Base-by-base conservation (phyloP, 2,329 filamentous ascomycete genomes). In the Talaromyces sp. region DNA sequence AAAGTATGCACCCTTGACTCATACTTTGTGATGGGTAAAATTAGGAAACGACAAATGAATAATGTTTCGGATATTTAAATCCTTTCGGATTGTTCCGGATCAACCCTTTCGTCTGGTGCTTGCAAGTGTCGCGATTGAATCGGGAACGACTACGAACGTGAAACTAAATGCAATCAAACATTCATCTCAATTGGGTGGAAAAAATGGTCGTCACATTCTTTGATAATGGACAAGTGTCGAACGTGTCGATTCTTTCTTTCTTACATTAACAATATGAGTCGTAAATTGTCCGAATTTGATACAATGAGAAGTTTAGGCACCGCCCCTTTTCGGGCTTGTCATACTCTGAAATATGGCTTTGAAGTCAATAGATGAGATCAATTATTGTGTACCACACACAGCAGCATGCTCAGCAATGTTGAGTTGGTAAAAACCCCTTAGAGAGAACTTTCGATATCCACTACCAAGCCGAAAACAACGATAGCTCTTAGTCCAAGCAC, bases 301-400 rank as follows among this genome's bases (percentile, higher is more conserved):
- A 54, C 50, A 37, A 21, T 54, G 50, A 37, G 37, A 52, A 37
- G 28, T 14, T 8, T 23, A 54, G 16, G 11, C n/a, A 23, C 5
- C n/a, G n/a, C 25, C 14, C n/a, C 56, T 7, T 44, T 21, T 58
- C 39, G 25, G 55, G 35, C 55, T 44, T 58, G 56, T 58, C 56
- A 58, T n/a, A 58, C 40, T 35, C 16, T 21, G 31, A 23, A 33
- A 9, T 21, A 14, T 23, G 50, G 50, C 11, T 54, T 54, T 54
- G 31, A 37, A 37, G 37, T 54, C 50, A 14, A 35, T 23, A 14
- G 28, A 54, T 35, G 31, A 54, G 14, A 6, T 14, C n/a, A 54
- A 35, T 37, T 16, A 54, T 23, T 54, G 28, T 35, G 25, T 12
- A 21, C 1, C 48, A 52, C 11, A n/a, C n/a, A n/a, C n/a, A n/a